Base-by-base conservation (phyloP, 768 basidiomycete genomes). In the Tulasnella sp. region DNA sequence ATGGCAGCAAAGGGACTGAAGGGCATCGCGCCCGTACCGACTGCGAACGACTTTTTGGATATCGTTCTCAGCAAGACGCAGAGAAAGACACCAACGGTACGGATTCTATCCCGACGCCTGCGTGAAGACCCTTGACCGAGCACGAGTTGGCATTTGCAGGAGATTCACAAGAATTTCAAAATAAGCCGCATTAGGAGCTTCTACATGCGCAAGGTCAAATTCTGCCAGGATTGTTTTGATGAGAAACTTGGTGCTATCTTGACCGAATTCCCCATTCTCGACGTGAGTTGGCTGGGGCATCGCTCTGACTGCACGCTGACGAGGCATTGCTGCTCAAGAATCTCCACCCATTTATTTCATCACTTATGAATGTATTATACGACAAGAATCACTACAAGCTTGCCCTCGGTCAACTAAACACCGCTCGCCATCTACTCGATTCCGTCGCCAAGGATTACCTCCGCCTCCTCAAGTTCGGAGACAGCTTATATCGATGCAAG, bases 331-430 rank as follows among this genome's bases (percentile, higher is more conserved):
- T n/a, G 35, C 18, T 69, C 4, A 82, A 90, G 88, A 97, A 99
- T 83, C 88, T 99, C 13, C 98, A 99, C 84, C 98, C 98, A 1
- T 99, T 99, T 87, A 87, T 99, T 23, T 89, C 95, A 1, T 96
- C 96, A 2, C 88, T 99, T 23, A 91, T 99, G 89, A 99, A 99
- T 85, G 98, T 99, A 20, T 89, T 99, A 57, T 99, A 99, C 85
- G 98, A 99, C 89, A 99, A 99, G 86, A 98, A 98, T 83, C 97
- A 99, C 84, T 98, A 98, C 90, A 99, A 99, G 86, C 93, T 99
- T 74, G 98, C 98, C 3, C 87, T 99, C 67, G 97, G 98, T 79
- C 98, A 99, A 83, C 90, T 99, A 79, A 92, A 97, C 80, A 99
- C 98, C 0, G 94, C 94, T 1, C 89, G 93, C 51, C 98, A 99